Evolutionary conservation across 169 alveolate genomes (phyloP), one percentile per base, ranked within the genome.

Genomic region (Eimeria acervulina): DNA sequence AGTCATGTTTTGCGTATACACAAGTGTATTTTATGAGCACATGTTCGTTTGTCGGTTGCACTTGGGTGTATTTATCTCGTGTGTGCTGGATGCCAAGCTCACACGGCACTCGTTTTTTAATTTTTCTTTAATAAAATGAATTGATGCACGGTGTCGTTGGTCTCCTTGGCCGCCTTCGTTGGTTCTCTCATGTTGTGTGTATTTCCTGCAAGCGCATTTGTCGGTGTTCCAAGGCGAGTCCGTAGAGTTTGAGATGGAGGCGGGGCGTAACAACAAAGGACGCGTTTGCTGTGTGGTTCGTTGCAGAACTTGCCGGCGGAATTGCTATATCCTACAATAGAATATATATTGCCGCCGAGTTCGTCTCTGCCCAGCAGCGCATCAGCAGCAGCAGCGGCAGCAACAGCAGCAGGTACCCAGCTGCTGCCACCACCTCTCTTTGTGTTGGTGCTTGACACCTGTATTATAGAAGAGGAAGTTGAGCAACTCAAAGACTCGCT

Each of bases 401-500:
- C 84, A n/a, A 36, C 93, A 17, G 80, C 91, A 28, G 93, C 70
- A 61, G 93, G 59, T 12, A 51, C 55, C 23, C 95, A 63, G 63
- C 70, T 84, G 76, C 92, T 95, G 72, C 95, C 97, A 33, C 99
- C 99, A 47, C 99, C 99, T 31, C 98, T 99, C 47, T 99, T 99
- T 96, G 91, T 99, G 33, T 98, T 99, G 85, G 98, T 99, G 3
- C 98, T 99, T 2, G 99, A 99, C 95, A 99, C 99, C 59, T 98
- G 99, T 91, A 92, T 99, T 61, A 96, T 98, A 63, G 99, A 98
- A 95, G 99, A 98, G 88, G 99, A 99, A 97, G 97, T 99, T 70
- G 99, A 98, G 40, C 99, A 99, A 89, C 97, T 99, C 90, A 99
- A 99, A 95, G 99, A 99, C 94, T 98, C 99, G 1, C 98, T 99